Conservation (phyloP, 1,284 basidiomycete genomes). For the Austroboletus novae-zelandiae region DNA sequence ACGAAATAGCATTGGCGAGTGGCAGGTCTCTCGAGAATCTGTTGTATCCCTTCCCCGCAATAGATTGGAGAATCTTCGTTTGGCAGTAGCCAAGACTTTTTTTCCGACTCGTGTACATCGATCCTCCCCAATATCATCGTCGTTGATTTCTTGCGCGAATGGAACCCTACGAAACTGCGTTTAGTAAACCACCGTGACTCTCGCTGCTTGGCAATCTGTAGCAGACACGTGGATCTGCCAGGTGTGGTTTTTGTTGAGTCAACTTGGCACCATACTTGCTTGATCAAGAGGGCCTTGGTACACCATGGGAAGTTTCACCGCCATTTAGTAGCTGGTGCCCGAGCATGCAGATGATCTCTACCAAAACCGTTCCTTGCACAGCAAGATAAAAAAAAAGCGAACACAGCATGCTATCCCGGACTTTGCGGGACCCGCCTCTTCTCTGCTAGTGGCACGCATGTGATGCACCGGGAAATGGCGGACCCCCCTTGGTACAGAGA, state of each 20-base stretch:
- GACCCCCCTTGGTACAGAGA: constrained; percentile 14
- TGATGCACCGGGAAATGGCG: constrained; percentile 21
- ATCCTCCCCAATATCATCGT: constrained; percentile 16
- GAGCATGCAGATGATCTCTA: neutral
- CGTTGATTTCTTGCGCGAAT: constrained; percentile 1
- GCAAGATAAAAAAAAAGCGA: neutral
- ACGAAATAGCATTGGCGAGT: constrained; percentile 42
- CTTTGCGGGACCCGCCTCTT: constrained; percentile 21
- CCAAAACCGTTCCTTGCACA: constrained; percentile 12
- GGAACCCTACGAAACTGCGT: constrained; percentile 1
- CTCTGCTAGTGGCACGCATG: neutral
- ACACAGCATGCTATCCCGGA: constrained; percentile 23
- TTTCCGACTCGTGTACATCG: neutral
- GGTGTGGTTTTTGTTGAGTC: neutral
- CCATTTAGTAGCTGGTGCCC: constrained; percentile 8
- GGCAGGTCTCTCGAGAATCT: constrained; percentile 18
- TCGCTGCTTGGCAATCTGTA: constrained; percentile 16
- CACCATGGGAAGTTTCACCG: constrained; percentile 6
- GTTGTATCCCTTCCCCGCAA: constrained; percentile 2
- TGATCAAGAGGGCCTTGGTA: constrained; percentile 14
- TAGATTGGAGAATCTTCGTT: constrained; percentile 11
- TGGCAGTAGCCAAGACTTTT: constrained; percentile 5
- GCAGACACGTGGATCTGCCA: constrained; percentile 25
- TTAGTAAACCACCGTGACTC: constrained; percentile 9
- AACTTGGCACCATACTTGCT: constrained; percentile 4